These are phyloP conservation scores for Tolypocladium album DNA, from an alignment of 2,329 filamentous ascomycete species.

Conservation along the genomic window DNA sequence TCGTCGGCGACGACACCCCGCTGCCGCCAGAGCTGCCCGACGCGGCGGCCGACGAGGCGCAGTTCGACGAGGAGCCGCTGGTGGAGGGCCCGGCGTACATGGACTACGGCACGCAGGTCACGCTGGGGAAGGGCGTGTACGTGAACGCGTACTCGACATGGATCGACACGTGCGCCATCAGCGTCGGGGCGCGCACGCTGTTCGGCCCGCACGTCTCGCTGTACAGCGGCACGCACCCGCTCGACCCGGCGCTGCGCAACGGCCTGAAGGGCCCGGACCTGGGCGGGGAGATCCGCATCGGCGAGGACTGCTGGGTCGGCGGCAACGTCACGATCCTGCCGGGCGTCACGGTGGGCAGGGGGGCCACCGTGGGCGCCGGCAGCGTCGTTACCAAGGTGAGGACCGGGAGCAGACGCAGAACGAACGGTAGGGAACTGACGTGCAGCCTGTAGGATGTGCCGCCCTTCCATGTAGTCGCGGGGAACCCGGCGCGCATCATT, in stretches of 20 bases:
- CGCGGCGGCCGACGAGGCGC: not conserved
- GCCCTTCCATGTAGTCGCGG: slow-evolving; percentile 14
- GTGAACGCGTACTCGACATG: slow-evolving; percentile 67
- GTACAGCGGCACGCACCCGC: slow-evolving; percentile 64
- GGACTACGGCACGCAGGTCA: slow-evolving; percentile 23
- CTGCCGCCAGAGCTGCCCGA: not conserved
- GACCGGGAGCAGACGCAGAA: too few relatives aligned
- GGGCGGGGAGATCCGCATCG: slow-evolving; percentile 64
- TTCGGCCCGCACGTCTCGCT: slow-evolving; percentile 71
- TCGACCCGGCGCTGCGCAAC: slow-evolving; percentile 64
- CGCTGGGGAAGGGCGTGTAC: slow-evolving; percentile 54
- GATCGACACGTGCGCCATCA: slow-evolving; percentile 66
- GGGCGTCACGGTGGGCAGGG: slow-evolving; percentile 68
- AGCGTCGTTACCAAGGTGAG: slow-evolving; percentile 61
- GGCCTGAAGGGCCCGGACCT: slow-evolving; percentile 65
- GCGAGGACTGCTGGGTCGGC: slow-evolving; percentile 73
- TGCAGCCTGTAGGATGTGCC: slow-evolving; percentile 12
- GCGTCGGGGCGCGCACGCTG: slow-evolving; percentile 65
- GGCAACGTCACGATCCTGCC: slow-evolving; percentile 62
- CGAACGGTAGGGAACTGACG: not conserved
- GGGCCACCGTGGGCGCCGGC: slow-evolving; percentile 65
- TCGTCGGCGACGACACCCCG: not conserved
- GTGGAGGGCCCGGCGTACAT: not conserved
- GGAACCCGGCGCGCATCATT: slow-evolving; percentile 11
- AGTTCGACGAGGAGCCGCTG: not conserved